A percentile compares a stretch with the other conserved stretches of the same genome.
Evolutionary conservation across 2,329 filamentous ascomycete genomes (phyloP).

Genomic region (Lachnellula cervina): DNA sequence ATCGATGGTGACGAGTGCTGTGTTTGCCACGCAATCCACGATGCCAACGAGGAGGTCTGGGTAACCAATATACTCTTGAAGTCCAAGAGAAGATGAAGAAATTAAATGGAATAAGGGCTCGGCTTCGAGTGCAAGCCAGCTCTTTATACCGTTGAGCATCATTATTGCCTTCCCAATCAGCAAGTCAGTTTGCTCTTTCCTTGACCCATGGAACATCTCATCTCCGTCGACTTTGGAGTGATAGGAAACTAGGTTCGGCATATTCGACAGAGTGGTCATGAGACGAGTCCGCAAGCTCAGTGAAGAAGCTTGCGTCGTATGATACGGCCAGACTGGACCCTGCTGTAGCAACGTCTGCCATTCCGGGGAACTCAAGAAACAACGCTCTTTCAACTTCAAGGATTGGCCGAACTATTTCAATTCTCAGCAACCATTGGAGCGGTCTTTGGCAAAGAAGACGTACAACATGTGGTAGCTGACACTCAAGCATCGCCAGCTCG

Average conservation of each 20-base stretch:
- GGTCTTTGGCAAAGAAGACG: background rate
- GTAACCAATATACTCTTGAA: background rate
- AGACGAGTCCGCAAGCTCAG: background rate
- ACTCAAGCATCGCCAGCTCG: slow-evolving; percentile 16
- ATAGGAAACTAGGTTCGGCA: background rate
- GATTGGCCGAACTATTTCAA: background rate
- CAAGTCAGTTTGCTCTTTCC: background rate
- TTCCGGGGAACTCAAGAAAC: background rate
- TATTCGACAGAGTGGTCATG: background rate
- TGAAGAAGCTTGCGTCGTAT: background rate
- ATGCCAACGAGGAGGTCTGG: background rate
- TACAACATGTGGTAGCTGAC: slow-evolving; percentile 15
- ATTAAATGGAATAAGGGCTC: background rate
- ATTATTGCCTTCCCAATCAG: background rate
- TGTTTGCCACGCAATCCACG: slow-evolving; percentile 1
- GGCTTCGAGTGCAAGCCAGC: background rate
- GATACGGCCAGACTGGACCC: background rate
- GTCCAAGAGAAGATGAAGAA: background rate
- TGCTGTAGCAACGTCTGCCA: background rate
- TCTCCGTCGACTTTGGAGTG: background rate
- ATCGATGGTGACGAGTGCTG: background rate
- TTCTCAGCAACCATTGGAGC: background rate
- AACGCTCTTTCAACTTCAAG: background rate
- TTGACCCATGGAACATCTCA: background rate
- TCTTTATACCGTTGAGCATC: background rate